Conservation (phyloP, 805 yeast species). For the Jamesozyma hellenica region DNA sequence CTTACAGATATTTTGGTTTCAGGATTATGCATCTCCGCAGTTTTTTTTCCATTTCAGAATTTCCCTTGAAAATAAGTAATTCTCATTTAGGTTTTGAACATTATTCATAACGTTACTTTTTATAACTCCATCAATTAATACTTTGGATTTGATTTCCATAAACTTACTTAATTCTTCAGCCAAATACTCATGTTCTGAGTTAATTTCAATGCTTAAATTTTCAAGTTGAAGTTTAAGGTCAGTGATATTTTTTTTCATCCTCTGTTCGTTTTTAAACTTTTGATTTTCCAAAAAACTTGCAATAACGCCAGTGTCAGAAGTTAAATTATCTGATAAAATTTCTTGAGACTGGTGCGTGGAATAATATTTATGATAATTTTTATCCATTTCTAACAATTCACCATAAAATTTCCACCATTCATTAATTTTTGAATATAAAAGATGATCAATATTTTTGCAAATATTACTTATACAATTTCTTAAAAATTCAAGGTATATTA, state of each 20-base stretch:
- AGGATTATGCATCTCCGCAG: too few relatives aligned
- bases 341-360: conserved; percentile 7
- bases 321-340: conserved; percentile 1
- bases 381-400: conserved; percentile 31
- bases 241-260: conserved; percentile 32
- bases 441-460: conserved; percentile 22
- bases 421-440: conserved; percentile 29
- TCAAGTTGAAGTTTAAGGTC: conserved; percentile 36
- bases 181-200: conserved; percentile 45
- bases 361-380: conserved; percentile 24
- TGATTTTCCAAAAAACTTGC: conserved; percentile 42
- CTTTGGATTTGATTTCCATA: conserved; percentile 39
- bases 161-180: conserved; percentile 57
- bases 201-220: conserved; percentile 38
- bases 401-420: conserved; percentile 40
- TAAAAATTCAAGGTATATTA: conserved; percentile 9
- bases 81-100: not conserved
- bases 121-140: conserved; percentile 21
- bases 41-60: too few relatives aligned
- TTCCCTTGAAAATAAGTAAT: not conserved
- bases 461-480: conserved; percentile 19
- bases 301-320: conserved; percentile 15
- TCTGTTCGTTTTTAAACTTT: conserved; percentile 37
- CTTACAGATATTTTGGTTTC: too few relatives aligned
- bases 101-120: conserved; percentile 3